These are phyloP conservation scores for Yarrowia deformans DNA, from an alignment of 805 yeast genomes.

Conservation along the genomic window DNA sequence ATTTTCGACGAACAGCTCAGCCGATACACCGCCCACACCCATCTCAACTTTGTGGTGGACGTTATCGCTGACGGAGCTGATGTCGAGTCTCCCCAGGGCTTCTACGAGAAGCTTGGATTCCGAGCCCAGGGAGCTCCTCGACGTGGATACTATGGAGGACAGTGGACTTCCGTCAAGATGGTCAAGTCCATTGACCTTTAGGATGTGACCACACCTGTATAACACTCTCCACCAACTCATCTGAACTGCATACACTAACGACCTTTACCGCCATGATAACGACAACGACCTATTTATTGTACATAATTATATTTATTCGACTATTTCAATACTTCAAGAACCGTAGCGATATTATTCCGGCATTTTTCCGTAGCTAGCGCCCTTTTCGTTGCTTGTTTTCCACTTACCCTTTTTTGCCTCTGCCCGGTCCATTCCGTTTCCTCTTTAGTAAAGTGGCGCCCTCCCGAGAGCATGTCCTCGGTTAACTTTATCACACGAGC, in stretches of 20 bases:
- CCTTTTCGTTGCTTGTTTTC: slow-evolving; percentile 12
- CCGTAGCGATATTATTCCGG: not conserved
- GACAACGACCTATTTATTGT: slow-evolving; percentile 27
- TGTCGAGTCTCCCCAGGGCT: slow-evolving; percentile 35
- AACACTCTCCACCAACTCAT: not conserved
- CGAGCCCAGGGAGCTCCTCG: slow-evolving; percentile 35
- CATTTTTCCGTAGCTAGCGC: slow-evolving; percentile 7
- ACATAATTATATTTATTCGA: slow-evolving; percentile 23
- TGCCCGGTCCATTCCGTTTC: slow-evolving; percentile 32
- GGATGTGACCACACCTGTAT: not conserved
- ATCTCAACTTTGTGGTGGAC: slow-evolving; percentile 37
- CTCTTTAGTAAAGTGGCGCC: slow-evolving; percentile 21
- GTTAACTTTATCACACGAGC: slow-evolving; percentile 17
- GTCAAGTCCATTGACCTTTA: slow-evolving; percentile 35
- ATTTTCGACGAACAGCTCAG: slow-evolving; percentile 34
- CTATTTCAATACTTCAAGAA: not conserved
- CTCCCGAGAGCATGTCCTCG: slow-evolving; percentile 19
- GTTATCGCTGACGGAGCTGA: slow-evolving; percentile 29
- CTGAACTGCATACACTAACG: slow-evolving; percentile 22
- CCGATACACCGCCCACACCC: slow-evolving; percentile 38
- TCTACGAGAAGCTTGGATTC: slow-evolving; percentile 37
- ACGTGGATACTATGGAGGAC: slow-evolving; percentile 35
- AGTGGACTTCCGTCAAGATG: slow-evolving; percentile 37
- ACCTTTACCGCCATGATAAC: not conserved
- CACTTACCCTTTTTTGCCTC: not conserved